phyloP scores from a whole-genome alignment of 106 monocot species.

The Acorus calamus region DNA sequence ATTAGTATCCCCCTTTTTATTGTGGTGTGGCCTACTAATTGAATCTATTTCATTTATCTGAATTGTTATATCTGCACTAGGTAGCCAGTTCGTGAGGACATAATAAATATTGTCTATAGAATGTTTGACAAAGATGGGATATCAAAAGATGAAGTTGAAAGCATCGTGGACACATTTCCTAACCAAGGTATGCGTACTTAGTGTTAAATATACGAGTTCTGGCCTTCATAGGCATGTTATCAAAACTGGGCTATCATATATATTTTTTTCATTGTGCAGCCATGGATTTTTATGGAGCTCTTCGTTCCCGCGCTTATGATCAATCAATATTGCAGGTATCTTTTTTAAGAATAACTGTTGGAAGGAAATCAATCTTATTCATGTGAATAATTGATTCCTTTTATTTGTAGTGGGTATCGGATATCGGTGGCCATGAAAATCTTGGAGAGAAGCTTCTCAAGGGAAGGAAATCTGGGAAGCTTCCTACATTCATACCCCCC shows the following conservation, averaged over 20 bases:
- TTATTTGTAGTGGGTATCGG: slow-evolving; percentile 62
- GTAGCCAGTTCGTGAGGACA: slow-evolving; percentile 72
- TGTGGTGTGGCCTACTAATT: not conserved
- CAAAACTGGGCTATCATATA: not conserved
- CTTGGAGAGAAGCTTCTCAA: slow-evolving; percentile 60
- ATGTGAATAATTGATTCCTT: not conserved
- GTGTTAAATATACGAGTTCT: too few species aligned
- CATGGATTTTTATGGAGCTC: slow-evolving; percentile 86
- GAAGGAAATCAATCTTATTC: slow-evolving; percentile 2
- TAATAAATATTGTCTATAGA: slow-evolving; percentile 66
- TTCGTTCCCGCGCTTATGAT: slow-evolving; percentile 85
- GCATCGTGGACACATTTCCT: slow-evolving; percentile 72
- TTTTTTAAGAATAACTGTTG: not conserved
- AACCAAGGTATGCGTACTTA: slow-evolving; percentile 58
- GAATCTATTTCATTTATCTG: not conserved
- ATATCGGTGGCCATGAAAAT: slow-evolving; percentile 73
- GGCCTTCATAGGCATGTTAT: not conserved
- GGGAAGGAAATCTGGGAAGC: slow-evolving; percentile 44
- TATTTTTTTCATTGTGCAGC: slow-evolving; percentile 39
- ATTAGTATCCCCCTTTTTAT: not conserved
- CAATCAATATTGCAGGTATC: slow-evolving; percentile 63
- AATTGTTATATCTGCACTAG: slow-evolving; percentile 25
- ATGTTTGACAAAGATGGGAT: slow-evolving; percentile 93
- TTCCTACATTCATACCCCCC: slow-evolving; percentile 79
- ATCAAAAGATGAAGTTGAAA: slow-evolving; percentile 42